A percentile compares a stretch with the other conserved stretches of the same genome.
phyloP scores from a whole-genome alignment of 2,329 filamentous ascomycete genomes.

The Pseudocercospora ulei region DNA sequence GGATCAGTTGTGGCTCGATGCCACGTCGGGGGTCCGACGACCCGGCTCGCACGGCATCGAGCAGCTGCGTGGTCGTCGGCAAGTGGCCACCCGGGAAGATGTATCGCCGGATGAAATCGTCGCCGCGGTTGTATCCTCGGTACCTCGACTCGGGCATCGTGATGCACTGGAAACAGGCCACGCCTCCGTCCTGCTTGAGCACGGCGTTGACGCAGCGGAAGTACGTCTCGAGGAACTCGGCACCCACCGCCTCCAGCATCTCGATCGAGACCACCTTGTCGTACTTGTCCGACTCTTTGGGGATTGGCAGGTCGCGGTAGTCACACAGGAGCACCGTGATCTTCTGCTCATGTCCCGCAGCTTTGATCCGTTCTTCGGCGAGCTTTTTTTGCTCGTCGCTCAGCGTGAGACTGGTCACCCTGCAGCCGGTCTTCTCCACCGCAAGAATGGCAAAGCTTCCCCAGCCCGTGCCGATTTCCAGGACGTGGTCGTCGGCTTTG shows the following conservation, averaged over 20 bases:
- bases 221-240: conserved; percentile 57
- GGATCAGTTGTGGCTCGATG: conserved; percentile 43
- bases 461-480: conserved; percentile 70
- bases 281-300: conserved; percentile 40
- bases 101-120: conserved; percentile 67
- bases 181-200: conserved; percentile 55
- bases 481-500: conserved; percentile 55
- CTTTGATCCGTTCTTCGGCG: conserved; percentile 55
- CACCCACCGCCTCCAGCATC: conserved; percentile 66
- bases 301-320: conserved; percentile 53
- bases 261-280: conserved; percentile 68
- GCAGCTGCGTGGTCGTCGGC: conserved; percentile 56
- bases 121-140: conserved; percentile 54
- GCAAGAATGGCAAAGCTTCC: conserved; percentile 64
- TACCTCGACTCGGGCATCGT: conserved; percentile 62
- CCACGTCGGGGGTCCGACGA: conserved; percentile 44
- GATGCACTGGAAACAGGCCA: conserved; percentile 66
- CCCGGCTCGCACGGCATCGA: conserved; percentile 53
- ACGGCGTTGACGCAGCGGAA: conserved; percentile 55
- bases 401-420: conserved; percentile 58
- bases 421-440: conserved; percentile 55
- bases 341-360: conserved; percentile 50
- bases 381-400: conserved; percentile 59
- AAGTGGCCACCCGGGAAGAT: conserved; percentile 72
- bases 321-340: conserved; percentile 60